phyloP scores from a whole-genome alignment of 148 eudicot species.

The Amaranthus cruentus region DNA sequence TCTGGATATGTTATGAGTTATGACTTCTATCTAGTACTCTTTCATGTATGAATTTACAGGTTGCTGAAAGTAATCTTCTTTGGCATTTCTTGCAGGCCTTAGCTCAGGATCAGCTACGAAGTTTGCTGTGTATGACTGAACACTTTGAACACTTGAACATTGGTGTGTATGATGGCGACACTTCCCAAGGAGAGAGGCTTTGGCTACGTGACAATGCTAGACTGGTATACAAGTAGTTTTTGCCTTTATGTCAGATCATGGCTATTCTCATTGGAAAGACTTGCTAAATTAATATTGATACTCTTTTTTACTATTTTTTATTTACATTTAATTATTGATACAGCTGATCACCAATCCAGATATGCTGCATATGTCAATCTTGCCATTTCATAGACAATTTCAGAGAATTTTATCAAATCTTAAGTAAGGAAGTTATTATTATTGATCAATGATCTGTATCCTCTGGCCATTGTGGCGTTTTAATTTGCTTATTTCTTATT shows the following conservation, averaged over 20 bases:
- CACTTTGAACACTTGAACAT: constrained; percentile 45
- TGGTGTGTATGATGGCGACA: constrained; percentile 97
- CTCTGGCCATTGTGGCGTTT: neutral
- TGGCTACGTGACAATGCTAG: constrained; percentile 83
- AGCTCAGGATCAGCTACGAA: constrained; percentile 93
- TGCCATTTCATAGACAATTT: constrained; percentile 79
- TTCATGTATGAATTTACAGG: neutral
- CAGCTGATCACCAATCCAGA: constrained; percentile 99
- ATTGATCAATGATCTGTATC: constrained; percentile 13
- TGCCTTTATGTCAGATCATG: constrained; percentile 15
- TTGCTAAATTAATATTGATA: constrained; percentile 13
- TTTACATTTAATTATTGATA: constrained; percentile 17
- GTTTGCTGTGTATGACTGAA: constrained; percentile 54
- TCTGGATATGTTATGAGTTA: neutral
- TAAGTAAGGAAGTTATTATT: constrained; percentile 42
- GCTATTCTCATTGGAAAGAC: constrained; percentile 4
- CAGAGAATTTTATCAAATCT: constrained; percentile 76
- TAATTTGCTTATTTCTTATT: neutral
- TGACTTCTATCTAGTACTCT: neutral
- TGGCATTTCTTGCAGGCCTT: constrained; percentile 60
- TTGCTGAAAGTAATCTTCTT: constrained; percentile 7
- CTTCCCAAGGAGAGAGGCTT: constrained; percentile 62
- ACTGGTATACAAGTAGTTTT: constrained; percentile 48
- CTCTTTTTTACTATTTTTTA: constrained; percentile 13
- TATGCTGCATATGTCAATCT: constrained; percentile 87